phyloP scores from a whole-genome alignment of 306 rosid species.

The Delonix regia region DNA sequence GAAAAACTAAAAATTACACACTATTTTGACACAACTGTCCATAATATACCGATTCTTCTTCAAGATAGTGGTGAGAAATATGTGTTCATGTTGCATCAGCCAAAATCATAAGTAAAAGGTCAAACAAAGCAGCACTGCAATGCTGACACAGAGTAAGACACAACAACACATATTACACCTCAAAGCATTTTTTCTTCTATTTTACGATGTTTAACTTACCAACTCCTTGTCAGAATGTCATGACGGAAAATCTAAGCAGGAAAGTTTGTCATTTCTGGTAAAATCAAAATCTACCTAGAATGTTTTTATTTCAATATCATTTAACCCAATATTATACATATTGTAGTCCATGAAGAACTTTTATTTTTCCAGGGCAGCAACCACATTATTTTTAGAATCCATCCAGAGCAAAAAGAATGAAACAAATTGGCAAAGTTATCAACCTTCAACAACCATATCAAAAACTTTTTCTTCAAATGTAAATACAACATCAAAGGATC shows the following conservation, averaged over 20 bases:
- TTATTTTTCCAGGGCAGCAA: not conserved
- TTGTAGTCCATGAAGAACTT: not conserved
- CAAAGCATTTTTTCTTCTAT: not conserved
- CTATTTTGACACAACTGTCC: not conserved
- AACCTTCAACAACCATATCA: constrained; percentile 95
- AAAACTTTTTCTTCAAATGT: constrained; percentile 93
- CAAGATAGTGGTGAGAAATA: too few relatives aligned
- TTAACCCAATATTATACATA: not conserved
- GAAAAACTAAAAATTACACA: not conserved
- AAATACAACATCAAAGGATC: constrained; percentile 78
- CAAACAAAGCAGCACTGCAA: not conserved
- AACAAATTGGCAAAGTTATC: constrained; percentile 20
- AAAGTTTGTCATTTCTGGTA: not conserved
- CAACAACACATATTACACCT: not conserved
- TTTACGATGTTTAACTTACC: not conserved
- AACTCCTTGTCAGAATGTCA: not conserved
- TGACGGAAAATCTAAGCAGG: not conserved
- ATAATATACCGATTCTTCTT: not conserved
- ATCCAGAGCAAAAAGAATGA: constrained; percentile 9
- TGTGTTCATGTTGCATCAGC: not conserved
- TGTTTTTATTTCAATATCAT: constrained; percentile 6
- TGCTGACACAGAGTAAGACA: not conserved
- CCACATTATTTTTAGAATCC: not conserved
- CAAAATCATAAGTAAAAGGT: not conserved
- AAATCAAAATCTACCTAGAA: constrained; percentile 15